Conservation (phyloP, 352 stramenopile species). For the Phytophthora fragariae region DNA sequence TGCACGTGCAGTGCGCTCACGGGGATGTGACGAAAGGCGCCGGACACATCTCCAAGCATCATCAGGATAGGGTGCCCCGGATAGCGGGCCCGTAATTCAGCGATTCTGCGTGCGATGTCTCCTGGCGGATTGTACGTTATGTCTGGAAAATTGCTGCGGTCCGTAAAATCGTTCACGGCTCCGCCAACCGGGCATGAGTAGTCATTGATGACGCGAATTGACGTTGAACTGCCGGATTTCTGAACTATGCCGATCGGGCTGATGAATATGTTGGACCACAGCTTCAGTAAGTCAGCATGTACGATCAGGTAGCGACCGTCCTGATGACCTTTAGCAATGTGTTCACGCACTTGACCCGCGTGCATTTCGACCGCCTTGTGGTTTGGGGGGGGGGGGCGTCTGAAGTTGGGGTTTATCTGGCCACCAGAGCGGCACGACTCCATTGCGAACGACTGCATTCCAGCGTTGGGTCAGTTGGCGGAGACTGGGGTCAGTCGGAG, state of each 20-base stretch:
- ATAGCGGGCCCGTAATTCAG: too few relatives aligned
- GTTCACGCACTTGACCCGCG: not conserved
- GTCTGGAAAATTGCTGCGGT: not conserved
- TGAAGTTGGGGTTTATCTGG: not conserved
- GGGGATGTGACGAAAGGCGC: not conserved
- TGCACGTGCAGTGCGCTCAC: not conserved
- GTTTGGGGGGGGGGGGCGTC: not conserved
- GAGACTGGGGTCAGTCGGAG: too few relatives aligned
- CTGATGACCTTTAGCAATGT: slow-evolving; percentile 5
- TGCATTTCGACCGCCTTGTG: not conserved
- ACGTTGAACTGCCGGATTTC: not conserved
- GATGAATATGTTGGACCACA: slow-evolving; percentile 5
- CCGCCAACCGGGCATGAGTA: not conserved
- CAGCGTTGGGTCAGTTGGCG: not conserved
- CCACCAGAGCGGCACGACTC: not conserved
- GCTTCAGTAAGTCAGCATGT: not conserved
- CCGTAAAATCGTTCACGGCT: slow-evolving; percentile 13
- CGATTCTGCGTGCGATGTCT: too few relatives aligned
- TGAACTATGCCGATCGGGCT: not conserved
- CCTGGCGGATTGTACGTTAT: not conserved
- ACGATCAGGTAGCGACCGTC: slow-evolving; percentile 10
- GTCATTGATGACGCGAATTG: slow-evolving; percentile 8
- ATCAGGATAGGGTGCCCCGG: not conserved
- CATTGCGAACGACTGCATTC: slow-evolving; percentile 2
- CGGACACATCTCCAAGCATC: not conserved